A percentile compares a stretch with the other conserved stretches of the same genome.
Evolutionary conservation across 495 filamentous ascomycete species (phyloP).

Genomic region (Tuber umbilicatum): DNA sequence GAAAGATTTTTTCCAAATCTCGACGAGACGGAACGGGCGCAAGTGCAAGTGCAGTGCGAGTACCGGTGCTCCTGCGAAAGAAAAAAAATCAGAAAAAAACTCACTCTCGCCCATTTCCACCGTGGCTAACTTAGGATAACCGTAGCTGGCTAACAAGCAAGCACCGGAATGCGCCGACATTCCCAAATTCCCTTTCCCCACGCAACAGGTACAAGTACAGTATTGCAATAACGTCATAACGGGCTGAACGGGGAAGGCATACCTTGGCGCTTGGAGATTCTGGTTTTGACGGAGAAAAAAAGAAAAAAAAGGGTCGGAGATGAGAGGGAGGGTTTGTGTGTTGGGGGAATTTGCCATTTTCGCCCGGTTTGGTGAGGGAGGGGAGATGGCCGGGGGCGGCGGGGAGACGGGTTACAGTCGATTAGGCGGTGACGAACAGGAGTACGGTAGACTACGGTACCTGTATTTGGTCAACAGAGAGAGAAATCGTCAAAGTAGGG

Average conservation of each 20-base stretch:
- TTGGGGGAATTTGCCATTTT: not conserved
- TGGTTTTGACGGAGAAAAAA: not conserved
- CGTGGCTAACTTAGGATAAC: too few relatives aligned
- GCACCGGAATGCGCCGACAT: not conserved
- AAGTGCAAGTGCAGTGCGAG: not conserved
- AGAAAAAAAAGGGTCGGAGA: not conserved
- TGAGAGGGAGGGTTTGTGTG: not conserved
- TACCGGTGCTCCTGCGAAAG: not conserved
- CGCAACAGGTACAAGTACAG: not conserved
- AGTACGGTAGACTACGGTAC: too few relatives aligned
- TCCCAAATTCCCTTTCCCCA: not conserved
- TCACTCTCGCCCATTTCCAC: not conserved
- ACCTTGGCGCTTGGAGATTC: constrained; percentile 2
- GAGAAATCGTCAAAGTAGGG: too few relatives aligned
- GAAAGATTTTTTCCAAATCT: not conserved
- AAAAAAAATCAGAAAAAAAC: not conserved
- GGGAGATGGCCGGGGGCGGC: too few relatives aligned
- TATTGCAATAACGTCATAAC: not conserved
- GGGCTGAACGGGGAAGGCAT: not conserved
- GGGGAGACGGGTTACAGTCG: too few relatives aligned
- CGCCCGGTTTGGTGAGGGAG: not conserved
- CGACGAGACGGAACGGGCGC: not conserved
- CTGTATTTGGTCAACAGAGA: too few relatives aligned
- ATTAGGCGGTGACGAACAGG: too few relatives aligned
- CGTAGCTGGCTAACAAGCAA: not conserved